Evolutionary conservation across 2,329 filamentous ascomycete species (phyloP).

Genomic region (Curvularia spicifera): DNA sequence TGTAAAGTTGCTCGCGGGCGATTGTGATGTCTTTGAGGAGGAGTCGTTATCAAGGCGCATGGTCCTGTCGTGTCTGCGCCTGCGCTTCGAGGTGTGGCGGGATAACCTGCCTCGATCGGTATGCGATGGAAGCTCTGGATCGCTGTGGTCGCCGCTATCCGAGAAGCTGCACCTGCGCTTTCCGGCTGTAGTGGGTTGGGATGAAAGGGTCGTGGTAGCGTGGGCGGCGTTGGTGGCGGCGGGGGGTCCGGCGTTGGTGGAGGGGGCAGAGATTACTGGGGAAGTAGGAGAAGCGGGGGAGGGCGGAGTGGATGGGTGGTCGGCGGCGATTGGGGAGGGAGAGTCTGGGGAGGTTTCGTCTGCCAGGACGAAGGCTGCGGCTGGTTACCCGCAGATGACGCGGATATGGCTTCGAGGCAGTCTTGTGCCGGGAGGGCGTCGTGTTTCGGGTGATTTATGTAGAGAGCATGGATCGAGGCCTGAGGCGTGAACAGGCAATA

Average conservation of each 20-base stretch:
- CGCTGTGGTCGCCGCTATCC: slow-evolving; percentile 36
- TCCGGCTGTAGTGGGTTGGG: slow-evolving; percentile 21
- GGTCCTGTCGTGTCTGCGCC: slow-evolving; percentile 50
- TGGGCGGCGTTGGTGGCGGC: slow-evolving; percentile 21
- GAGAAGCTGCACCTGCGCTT: slow-evolving; percentile 47
- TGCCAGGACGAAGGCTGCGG: slow-evolving; percentile 69
- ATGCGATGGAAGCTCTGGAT: slow-evolving; percentile 21
- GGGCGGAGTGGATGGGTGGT: slow-evolving; percentile 63
- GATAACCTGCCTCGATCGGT: slow-evolving; percentile 40
- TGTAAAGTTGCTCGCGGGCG: slow-evolving; percentile 46
- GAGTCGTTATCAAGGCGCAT: slow-evolving; percentile 54
- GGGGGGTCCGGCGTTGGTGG: slow-evolving; percentile 27
- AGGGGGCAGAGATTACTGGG: slow-evolving; percentile 20
- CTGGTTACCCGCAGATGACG: slow-evolving; percentile 43
- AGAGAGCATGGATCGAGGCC: slow-evolving; percentile 2
- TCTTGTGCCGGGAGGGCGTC: slow-evolving; percentile 28
- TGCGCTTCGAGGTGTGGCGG: slow-evolving; percentile 52
- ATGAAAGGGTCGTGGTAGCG: slow-evolving; percentile 25
- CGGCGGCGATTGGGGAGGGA: slow-evolving; percentile 69
- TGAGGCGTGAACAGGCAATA: background rate
- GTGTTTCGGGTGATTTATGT: slow-evolving; percentile 14
- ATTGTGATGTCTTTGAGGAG: slow-evolving; percentile 49
- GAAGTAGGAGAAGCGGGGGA: slow-evolving; percentile 19
- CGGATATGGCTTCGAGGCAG: slow-evolving; percentile 34
- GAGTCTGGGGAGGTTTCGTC: slow-evolving; percentile 65